Conservation (phyloP, 306 rosid species). For the Fragaria ananassa region DNA sequence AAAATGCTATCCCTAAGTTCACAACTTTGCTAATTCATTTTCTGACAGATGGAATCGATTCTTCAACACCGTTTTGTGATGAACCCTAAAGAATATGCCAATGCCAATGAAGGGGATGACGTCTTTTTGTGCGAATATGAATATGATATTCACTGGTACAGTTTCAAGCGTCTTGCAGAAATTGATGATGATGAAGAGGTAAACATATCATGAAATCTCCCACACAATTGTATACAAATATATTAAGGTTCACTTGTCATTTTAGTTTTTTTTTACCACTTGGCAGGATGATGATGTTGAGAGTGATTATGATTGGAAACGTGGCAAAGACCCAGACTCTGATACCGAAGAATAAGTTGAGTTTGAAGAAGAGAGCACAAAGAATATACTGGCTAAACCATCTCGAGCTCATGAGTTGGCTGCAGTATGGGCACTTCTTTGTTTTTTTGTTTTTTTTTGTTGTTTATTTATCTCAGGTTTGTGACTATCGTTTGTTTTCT, state of each 20-base stretch:
- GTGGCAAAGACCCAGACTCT: conserved; percentile 46
- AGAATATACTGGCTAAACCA: conserved; percentile 36
- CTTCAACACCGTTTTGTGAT: conserved; percentile 69
- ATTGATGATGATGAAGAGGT: conserved; percentile 62
- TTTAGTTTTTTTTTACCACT: conserved; percentile 16
- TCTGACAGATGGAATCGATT: conserved; percentile 74
- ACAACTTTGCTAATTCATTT: conserved; percentile 17
- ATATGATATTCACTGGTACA: conserved; percentile 84
- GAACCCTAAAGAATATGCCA: conserved; percentile 74
- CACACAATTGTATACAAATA: background rate
- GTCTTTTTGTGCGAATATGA: conserved; percentile 83
- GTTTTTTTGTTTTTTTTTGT: conserved; percentile 17
- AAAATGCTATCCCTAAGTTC: conserved; percentile 20
- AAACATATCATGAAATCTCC: conserved; percentile 20
- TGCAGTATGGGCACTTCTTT: conserved; percentile 55
- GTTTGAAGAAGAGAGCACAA: conserved; percentile 55
- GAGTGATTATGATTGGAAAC: conserved; percentile 73
- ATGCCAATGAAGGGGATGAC: conserved; percentile 83
- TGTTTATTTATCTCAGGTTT: conserved; percentile 11
- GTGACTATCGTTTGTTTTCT: conserved; percentile 26
- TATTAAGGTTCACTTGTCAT: conserved; percentile 1
- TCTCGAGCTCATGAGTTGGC: conserved; percentile 52
- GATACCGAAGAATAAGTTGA: conserved; percentile 71
- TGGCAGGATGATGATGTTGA: conserved; percentile 63
- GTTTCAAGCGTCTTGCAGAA: conserved; percentile 81